A percentile compares a stretch with the other conserved stretches of the same genome.
These are phyloP conservation scores for Hymenoscyphus fructigenus DNA, from an alignment of 2,329 filamentous ascomycete genomes.

Conservation along the genomic window DNA sequence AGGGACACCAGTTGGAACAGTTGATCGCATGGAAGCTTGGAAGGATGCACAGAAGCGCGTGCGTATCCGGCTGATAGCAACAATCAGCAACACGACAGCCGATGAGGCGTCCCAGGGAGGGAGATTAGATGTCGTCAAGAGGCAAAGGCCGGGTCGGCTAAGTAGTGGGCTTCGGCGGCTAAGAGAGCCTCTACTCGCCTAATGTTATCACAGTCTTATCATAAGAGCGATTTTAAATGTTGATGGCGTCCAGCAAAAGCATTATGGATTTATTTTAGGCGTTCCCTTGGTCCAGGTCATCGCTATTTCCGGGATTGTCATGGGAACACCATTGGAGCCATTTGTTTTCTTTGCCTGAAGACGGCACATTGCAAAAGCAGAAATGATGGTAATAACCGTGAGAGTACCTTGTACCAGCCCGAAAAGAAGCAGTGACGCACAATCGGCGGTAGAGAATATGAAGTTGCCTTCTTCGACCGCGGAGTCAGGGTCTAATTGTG, in stretches of 20 bases:
- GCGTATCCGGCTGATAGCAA: background rate
- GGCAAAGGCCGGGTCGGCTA: background rate
- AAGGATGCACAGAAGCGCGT: conserved; percentile 7
- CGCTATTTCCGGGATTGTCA: background rate
- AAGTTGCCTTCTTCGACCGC: background rate
- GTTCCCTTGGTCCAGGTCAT: background rate
- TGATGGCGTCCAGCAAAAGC: background rate
- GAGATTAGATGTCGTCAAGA: background rate
- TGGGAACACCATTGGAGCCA: background rate
- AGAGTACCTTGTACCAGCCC: background rate
- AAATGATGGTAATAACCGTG: background rate
- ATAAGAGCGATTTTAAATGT: background rate
- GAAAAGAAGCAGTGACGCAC: too few species aligned
- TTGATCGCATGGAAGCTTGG: conserved; percentile 9
- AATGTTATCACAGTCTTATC: too few species aligned
- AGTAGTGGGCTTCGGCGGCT: conserved; percentile 3
- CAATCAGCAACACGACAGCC: background rate
- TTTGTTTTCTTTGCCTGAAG: background rate
- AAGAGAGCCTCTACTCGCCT: background rate
- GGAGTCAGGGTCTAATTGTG: background rate
- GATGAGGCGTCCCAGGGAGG: conserved; percentile 1
- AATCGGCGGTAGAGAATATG: background rate
- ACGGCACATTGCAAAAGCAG: background rate
- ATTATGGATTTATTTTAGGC: background rate
- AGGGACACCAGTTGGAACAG: conserved; percentile 1